These are phyloP conservation scores for Pleurozium schreberi DNA, from an alignment of 225 moss, liverwort and hornwort species.

Conservation along the genomic window DNA sequence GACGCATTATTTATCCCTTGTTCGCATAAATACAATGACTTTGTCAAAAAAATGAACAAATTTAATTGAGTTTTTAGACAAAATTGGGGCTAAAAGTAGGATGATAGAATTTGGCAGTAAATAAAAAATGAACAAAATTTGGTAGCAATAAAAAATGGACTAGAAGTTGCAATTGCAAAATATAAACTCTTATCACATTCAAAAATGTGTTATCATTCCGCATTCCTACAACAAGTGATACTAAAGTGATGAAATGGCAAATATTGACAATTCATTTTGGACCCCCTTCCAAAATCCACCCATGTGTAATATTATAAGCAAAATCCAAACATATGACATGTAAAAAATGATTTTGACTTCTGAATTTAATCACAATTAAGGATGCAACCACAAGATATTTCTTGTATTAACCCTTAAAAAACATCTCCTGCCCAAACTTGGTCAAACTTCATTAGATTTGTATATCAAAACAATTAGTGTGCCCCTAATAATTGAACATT, in stretches of 20 bases:
- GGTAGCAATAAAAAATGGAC: too few species aligned
- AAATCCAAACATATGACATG: background rate
- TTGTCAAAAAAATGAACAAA: too few species aligned
- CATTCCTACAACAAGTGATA: background rate
- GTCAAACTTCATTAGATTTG: too few species aligned
- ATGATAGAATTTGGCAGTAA: too few species aligned
- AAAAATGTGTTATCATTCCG: background rate
- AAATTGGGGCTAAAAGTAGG: too few species aligned
- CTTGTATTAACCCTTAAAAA: too few species aligned
- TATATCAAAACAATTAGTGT: too few species aligned
- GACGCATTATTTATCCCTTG: too few species aligned
- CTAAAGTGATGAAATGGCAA: background rate
- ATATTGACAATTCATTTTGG: background rate
- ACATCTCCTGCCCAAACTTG: too few species aligned
- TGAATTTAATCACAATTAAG: background rate
- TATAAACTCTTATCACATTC: background rate
- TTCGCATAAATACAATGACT: too few species aligned
- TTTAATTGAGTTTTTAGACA: too few species aligned
- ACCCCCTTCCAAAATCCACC: background rate
- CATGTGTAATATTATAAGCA: background rate
- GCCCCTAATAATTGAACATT: background rate
- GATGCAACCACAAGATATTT: background rate
- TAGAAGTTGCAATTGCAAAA: accelerated
- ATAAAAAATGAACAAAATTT: too few species aligned
- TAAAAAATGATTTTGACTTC: background rate